A percentile compares a stretch with the other conserved stretches of the same genome.
Conservation (phyloP, 768 basidiomycete genomes). For the Zangia roseola region DNA sequence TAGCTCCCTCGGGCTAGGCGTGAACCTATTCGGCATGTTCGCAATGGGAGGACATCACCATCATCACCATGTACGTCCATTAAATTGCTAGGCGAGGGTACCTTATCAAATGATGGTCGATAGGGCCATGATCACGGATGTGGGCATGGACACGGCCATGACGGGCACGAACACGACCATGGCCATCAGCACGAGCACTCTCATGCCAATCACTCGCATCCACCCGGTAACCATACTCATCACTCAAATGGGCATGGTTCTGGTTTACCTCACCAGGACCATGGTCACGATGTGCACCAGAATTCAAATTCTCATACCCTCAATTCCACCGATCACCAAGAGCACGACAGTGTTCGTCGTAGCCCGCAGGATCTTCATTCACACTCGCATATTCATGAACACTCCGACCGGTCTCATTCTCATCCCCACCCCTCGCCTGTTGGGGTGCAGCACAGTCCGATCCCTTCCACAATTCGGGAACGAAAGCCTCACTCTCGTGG, state of each 20-base stretch:
- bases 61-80: constrained; percentile 53
- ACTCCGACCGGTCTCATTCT: constrained; percentile 22
- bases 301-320: constrained; percentile 12
- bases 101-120: neutral
- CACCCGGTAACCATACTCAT: constrained; percentile 31
- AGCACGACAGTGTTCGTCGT: constrained; percentile 11
- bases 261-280: constrained; percentile 17
- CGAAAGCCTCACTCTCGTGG: constrained; percentile 40
- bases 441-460: constrained; percentile 3
- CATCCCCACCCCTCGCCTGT: constrained; percentile 14
- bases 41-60: constrained; percentile 98
- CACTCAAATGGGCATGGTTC: constrained; percentile 15
- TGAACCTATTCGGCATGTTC: constrained; percentile 98
- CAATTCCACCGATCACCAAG: constrained; percentile 10
- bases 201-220: constrained; percentile 35
- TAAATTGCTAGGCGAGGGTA: neutral
- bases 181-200: constrained; percentile 31
- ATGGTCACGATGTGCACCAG: constrained; percentile 21
- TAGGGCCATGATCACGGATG: constrained; percentile 22
- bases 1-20: constrained; percentile 83
- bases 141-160: constrained; percentile 10
- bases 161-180: constrained; percentile 14
- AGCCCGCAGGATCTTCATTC: constrained; percentile 27
- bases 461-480: constrained; percentile 22
- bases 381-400: constrained; percentile 29